phyloP scores from a whole-genome alignment of 768 basidiomycete genomes.

The Collybiopsis luxurians region DNA sequence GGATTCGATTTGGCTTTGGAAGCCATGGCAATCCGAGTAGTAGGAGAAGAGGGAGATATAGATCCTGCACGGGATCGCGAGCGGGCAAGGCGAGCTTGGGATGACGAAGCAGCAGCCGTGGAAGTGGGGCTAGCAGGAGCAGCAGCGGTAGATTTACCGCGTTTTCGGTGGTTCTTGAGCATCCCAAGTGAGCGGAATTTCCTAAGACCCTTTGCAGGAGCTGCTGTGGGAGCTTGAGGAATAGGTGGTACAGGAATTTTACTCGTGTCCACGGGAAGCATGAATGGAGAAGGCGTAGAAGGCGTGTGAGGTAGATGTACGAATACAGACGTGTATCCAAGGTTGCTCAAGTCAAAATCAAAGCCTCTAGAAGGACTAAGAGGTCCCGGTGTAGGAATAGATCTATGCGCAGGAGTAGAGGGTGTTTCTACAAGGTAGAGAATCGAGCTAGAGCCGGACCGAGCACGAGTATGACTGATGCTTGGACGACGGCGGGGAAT shows the following conservation, averaged over 20 bases:
- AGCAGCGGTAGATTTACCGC: background rate
- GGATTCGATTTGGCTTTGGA: background rate
- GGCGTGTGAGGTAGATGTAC: slow-evolving; percentile 36
- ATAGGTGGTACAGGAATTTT: background rate
- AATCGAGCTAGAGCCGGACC: slow-evolving; percentile 19
- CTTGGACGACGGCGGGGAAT: background rate
- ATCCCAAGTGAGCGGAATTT: background rate
- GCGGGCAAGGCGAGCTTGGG: background rate
- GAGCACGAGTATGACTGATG: slow-evolving; percentile 16
- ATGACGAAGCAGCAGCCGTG: too few relatives aligned
- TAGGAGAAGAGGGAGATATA: background rate
- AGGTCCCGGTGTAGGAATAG: slow-evolving; percentile 16
- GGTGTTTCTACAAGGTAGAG: slow-evolving; percentile 24
- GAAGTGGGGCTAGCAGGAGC: background rate
- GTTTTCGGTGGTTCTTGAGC: background rate
- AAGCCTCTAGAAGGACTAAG: slow-evolving; percentile 20
- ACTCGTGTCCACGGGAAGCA: background rate
- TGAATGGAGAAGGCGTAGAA: slow-evolving; percentile 4
- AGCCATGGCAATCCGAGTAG: background rate
- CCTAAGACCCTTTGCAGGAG: background rate
- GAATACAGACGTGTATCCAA: slow-evolving; percentile 43
- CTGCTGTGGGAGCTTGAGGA: background rate
- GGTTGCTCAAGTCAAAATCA: slow-evolving; percentile 33
- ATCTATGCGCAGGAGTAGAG: slow-evolving; percentile 31
- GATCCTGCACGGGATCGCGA: background rate